Evolutionary conservation across 768 basidiomycete genomes (phyloP), one percentile per base, ranked within the genome.

Genomic region (Sporobolomyces phaffii): DNA sequence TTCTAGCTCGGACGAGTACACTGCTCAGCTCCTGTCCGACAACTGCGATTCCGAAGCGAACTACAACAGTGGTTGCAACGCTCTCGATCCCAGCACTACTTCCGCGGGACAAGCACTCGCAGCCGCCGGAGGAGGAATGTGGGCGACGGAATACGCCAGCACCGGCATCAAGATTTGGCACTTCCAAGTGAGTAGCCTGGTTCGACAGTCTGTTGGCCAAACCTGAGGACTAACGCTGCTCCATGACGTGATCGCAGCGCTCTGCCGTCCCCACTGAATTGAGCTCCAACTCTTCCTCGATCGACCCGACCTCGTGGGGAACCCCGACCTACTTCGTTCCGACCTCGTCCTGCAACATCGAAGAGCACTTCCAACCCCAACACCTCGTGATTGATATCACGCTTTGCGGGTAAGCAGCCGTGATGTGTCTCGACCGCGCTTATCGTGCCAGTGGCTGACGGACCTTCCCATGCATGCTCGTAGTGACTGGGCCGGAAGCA

Each of bases 261-360:
- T 65, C 60, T 0, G 40, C 45, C 24, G 64, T 70, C 24, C 69
- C 69, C 2, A 44, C 62, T 26, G 69, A 72, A 44, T 38, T 33
- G 17, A 38, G 36, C 28, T 56, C 79, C 28, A 83, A 85, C 74
- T 76, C 81, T 36, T 81, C 81, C 73, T 77, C 81, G 38, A 78
- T 86, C 70, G 44, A 64, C 43, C 69, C 69, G 3, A 17, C 41
- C 13, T 5, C 15, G 1, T 75, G 77, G 58, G 88, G 89, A 18
- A 81, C 78, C 20, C 88, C 89, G 0, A 81, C 84, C 2, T 87
- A 82, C 3, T 86, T 85, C 70, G 89, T 84, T 83, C 82, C 53
- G 1, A 26, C 15, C n/a, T 20, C 20, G 2, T 36, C 45, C 5
- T 72, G 70, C 56, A 67, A 75, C 61, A 81, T 81, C 40, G 50